Percentiles rank a stretch among this genome's conserved stretches.
These are phyloP conservation scores for Penicillium fimorum DNA, from an alignment of 495 filamentous ascomycete genomes.

Conservation along the genomic window DNA sequence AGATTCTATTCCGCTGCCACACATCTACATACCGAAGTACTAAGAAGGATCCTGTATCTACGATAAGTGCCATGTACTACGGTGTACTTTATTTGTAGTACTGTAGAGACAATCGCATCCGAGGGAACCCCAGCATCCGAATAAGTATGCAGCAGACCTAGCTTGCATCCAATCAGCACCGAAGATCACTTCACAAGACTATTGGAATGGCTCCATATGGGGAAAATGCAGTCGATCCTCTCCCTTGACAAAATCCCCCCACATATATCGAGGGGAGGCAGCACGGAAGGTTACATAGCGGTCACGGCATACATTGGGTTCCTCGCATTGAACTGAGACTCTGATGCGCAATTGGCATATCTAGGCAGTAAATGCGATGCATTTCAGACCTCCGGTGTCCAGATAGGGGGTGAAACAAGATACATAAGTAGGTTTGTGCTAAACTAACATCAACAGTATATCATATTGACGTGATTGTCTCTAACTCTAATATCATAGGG, in stretches of 20 bases:
- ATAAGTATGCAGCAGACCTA: not conserved
- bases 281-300: conserved; percentile 15
- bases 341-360: not conserved
- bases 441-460: not conserved
- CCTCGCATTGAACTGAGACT: conserved; percentile 11
- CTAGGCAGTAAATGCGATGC: not conserved
- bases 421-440: not conserved
- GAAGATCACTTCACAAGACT: conserved; percentile 4
- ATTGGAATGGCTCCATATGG: conserved; percentile 11
- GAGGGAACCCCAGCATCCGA: conserved; percentile 1
- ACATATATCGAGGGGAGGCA: conserved; percentile 2
- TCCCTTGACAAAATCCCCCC: conserved; percentile 1
- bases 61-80: not conserved
- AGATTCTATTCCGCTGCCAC: not conserved
- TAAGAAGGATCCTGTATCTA: not conserved
- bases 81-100: not conserved
- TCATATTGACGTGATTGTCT: not conserved
- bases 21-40: not conserved
- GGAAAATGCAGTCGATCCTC: conserved; percentile 11
- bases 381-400: not conserved
- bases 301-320: conserved; percentile 1
- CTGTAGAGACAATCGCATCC: not conserved
- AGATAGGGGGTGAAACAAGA: not conserved
- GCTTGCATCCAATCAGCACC: conserved; percentile 1
- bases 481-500: not conserved